Evolutionary conservation across 148 eudicot species (phyloP), one percentile per base, ranked within the genome.

Genomic region (Simmondsia chinensis): DNA sequence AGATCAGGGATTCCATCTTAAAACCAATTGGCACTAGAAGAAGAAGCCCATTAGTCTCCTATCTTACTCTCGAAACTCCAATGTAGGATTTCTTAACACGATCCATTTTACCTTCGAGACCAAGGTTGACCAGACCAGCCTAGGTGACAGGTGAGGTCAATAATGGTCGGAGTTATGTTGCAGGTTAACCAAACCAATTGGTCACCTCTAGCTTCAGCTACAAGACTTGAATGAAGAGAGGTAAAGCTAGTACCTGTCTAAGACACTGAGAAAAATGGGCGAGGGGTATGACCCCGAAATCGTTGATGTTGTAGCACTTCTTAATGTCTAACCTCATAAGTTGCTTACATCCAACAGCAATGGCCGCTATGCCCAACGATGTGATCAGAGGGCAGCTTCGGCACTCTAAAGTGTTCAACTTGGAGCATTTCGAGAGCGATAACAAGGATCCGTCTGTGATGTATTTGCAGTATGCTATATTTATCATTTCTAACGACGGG

Each of bases 251-350:
- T 69, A 89, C 97, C 71, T 84, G 84, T 66, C 80, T 68, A 42
- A 89, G 95, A 52, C 81, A 78, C 37, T 84, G 87, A 50, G 87
- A 89, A 50, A 81, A 81, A 53, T 72, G 93, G 41, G 82, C 84
- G 36, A 89, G 95, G 49, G 84, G 77, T 46, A 89, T 72, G 70
- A 85, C 75, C 56, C 95, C 97, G 3, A 65, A 48, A 67, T 89
- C 97, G 33, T 84, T 63, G 28, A 89, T 68, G 63, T 67, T 77
- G 53, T 43, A 61, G 63, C 97, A 89, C 62, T 89, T 89, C 55
- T 89, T 89, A 36, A 89, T 81, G 64, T 89, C 97, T 33, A 89
- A 69, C 69, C 63, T 78, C 50, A 59, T 34, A 25, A 89, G 91
- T 48, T 69, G 80, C 72, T 68, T 84, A 65, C 97, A 84, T 39